Percentiles rank a stretch among this genome's conserved stretches.
Conservation (phyloP, 306 rosid genomes). For the Dryas drummondii region DNA sequence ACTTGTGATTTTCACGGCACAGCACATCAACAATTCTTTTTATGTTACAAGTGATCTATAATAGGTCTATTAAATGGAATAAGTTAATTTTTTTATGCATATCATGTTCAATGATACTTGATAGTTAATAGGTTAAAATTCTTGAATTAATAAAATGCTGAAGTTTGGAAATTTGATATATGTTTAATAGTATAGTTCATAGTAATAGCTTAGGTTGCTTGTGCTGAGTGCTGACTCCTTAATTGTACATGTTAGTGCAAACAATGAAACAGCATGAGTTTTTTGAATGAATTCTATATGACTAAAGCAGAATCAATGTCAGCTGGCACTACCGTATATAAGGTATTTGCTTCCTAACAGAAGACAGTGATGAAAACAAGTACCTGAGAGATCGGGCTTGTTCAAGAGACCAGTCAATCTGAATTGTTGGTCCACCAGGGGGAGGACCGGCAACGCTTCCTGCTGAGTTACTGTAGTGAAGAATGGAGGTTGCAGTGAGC, state of each 20-base stretch:
- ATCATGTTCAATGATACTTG: background rate
- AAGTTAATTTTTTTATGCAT: background rate
- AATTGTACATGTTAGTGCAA: background rate
- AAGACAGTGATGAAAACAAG: background rate
- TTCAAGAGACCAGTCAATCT: conserved; percentile 78
- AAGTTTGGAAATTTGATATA: background rate
- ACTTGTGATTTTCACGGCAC: background rate
- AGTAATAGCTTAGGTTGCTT: too few relatives aligned
- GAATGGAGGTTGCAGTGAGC: conserved; percentile 52
- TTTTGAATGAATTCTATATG: background rate
- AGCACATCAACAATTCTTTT: background rate
- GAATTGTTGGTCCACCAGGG: conserved; percentile 69
- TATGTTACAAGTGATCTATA: background rate
- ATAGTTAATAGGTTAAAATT: background rate
- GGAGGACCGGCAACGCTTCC: conserved; percentile 54
- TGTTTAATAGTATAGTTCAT: background rate
- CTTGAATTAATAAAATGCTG: background rate
- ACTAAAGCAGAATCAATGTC: background rate
- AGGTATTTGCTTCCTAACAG: background rate
- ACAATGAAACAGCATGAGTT: background rate
- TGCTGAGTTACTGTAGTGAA: conserved; percentile 70
- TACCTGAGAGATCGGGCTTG: conserved; percentile 83
- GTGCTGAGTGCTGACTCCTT: background rate
- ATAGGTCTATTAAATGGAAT: background rate
- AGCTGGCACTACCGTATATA: background rate